Evolutionary conservation across 1,284 basidiomycete genomes (phyloP).

Genomic region (Vanrija pseudolonga): DNA sequence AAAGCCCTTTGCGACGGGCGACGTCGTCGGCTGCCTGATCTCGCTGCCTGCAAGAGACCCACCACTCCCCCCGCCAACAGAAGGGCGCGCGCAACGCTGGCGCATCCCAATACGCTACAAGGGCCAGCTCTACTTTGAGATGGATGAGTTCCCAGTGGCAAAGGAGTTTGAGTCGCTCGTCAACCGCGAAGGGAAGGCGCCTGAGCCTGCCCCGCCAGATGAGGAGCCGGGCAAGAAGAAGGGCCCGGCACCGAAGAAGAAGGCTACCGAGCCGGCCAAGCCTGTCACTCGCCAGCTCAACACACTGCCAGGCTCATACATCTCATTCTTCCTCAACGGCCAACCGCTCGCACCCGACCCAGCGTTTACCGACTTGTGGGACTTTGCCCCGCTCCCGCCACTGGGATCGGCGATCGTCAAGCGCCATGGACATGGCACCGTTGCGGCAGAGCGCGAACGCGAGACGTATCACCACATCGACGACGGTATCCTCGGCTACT

Average conservation of each 20-base stretch:
- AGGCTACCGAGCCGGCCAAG: constrained; percentile 45
- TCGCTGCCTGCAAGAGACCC: constrained; percentile 64
- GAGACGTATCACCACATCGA: constrained; percentile 58
- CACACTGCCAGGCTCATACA: constrained; percentile 65
- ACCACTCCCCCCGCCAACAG: too few relatives aligned
- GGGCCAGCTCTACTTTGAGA: constrained; percentile 95
- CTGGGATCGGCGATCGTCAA: constrained; percentile 1
- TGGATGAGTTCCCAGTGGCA: constrained; percentile 80
- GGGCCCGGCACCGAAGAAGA: constrained; percentile 31
- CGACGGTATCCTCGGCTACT: constrained; percentile 94
- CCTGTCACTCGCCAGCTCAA: constrained; percentile 53
- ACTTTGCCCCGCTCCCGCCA: constrained; percentile 79
- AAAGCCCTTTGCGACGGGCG: constrained; percentile 67
- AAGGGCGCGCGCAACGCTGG: constrained; percentile 54
- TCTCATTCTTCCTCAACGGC: constrained; percentile 93
- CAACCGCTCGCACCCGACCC: constrained; percentile 63
- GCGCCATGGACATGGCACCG: background rate
- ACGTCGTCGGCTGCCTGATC: constrained; percentile 75
- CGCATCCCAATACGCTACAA: constrained; percentile 91
- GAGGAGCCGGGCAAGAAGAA: constrained; percentile 10
- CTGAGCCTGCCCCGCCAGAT: constrained; percentile 15
- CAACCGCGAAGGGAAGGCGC: constrained; percentile 56
- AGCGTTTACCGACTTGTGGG: constrained; percentile 85
- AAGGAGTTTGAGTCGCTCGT: constrained; percentile 91
- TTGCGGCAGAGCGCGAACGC: constrained; percentile 24